phyloP scores from a whole-genome alignment of 2,329 filamentous ascomycete species.

The Ophiostoma ips region DNA sequence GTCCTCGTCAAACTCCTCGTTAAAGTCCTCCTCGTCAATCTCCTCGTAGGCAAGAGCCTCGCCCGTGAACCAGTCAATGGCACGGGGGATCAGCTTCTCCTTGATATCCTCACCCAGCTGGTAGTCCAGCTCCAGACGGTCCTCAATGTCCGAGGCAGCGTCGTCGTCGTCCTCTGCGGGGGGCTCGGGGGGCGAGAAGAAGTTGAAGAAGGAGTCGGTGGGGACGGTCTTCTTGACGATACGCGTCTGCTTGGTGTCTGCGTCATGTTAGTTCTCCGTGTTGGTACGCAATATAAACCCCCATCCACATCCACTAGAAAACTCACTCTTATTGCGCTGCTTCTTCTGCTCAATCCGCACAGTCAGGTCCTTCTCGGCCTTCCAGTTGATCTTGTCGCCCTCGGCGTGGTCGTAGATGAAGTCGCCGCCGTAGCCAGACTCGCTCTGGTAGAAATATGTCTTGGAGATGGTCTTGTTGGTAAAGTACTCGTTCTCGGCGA shows the following conservation, averaged over 20 bases:
- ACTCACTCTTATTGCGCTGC: constrained; percentile 95
- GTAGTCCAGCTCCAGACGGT: constrained; percentile 95
- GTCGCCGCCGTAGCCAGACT: constrained; percentile 95
- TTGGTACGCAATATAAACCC: background rate
- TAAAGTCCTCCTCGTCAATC: constrained; percentile 67
- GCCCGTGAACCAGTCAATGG: constrained; percentile 98
- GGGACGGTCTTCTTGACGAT: constrained; percentile 99
- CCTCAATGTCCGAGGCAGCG: constrained; percentile 81
- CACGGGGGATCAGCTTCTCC: constrained; percentile 96
- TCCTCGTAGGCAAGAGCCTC: constrained; percentile 96
- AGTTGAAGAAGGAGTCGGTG: constrained; percentile 98
- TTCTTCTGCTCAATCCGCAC: constrained; percentile 97
- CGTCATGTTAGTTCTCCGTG: no score
- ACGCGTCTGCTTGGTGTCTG: constrained; percentile 97
- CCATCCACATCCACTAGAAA: background rate
- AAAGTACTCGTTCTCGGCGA: constrained; percentile 90
- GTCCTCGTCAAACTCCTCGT: constrained; percentile 76
- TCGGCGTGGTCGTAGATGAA: constrained; percentile 99
- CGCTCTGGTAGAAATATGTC: constrained; percentile 98
- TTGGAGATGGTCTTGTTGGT: constrained; percentile 94
- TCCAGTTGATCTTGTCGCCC: constrained; percentile 97
- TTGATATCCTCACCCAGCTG: constrained; percentile 99
- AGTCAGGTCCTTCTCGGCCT: constrained; percentile 81
- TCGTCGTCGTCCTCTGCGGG: constrained; percentile 62
- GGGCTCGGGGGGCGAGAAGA: constrained; percentile 90